Conservation (phyloP, 2,329 filamentous ascomycete genomes). For the Polychaeton citri region DNA sequence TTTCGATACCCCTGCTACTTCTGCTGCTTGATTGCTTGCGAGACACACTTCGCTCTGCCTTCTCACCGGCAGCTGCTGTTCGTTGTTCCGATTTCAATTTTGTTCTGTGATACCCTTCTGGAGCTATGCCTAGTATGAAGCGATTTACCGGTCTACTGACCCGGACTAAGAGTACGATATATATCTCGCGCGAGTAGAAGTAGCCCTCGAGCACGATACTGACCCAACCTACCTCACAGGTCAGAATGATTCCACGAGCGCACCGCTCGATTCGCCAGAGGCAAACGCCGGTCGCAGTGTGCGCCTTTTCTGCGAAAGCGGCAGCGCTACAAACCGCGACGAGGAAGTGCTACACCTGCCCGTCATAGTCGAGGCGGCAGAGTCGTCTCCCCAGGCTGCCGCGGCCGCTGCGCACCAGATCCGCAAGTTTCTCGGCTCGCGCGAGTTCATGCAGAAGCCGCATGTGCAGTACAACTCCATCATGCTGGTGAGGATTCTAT, state of each 20-base stretch:
- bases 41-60: too few relatives aligned
- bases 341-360: slow-evolving; percentile 79
- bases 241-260: slow-evolving; percentile 14
- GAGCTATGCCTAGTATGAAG: slow-evolving; percentile 9
- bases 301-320: slow-evolving; percentile 67
- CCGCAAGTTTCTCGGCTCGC: slow-evolving; percentile 66
- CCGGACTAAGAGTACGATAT: slow-evolving; percentile 10
- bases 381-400: slow-evolving; percentile 78
- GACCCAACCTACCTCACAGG: slow-evolving; percentile 11
- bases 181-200: slow-evolving; percentile 6
- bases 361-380: slow-evolving; percentile 84
- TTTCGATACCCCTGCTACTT: too few relatives aligned
- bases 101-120: neutral
- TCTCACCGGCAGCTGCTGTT: too few relatives aligned
- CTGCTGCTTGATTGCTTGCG: too few relatives aligned
- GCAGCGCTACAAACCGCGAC: slow-evolving; percentile 47
- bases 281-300: slow-evolving; percentile 52
- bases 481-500: slow-evolving; percentile 85
- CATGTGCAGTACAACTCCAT: slow-evolving; percentile 88
- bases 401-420: slow-evolving; percentile 68
- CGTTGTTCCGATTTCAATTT: neutral
- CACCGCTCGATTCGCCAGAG: slow-evolving; percentile 48
- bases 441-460: slow-evolving; percentile 46
- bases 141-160: slow-evolving; percentile 12
- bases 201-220: slow-evolving; percentile 6